Conservation (phyloP, 805 yeast genomes). For the Blastobotrys terrestris region DNA sequence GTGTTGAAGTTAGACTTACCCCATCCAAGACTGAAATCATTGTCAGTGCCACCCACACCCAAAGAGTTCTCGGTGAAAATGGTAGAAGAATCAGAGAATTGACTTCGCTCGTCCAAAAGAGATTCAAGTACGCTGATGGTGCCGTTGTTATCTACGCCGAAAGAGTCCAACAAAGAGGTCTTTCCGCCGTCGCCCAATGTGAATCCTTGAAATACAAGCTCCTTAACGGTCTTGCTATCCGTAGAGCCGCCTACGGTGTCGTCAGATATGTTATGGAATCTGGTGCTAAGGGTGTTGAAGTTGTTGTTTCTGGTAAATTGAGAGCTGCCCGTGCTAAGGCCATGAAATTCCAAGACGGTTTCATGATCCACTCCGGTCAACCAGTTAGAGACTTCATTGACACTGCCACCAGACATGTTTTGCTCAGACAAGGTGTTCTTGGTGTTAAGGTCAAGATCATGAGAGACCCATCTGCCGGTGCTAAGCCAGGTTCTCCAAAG, state of each 20-base stretch:
- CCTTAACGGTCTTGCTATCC: constrained; percentile 97
- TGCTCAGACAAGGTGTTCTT: constrained; percentile 99
- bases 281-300: constrained; percentile 99
- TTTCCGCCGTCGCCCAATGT: constrained; percentile 99
- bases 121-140: constrained; percentile 95
- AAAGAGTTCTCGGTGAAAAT: constrained; percentile 97
- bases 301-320: constrained; percentile 98
- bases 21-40: constrained; percentile 97
- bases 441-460: constrained; percentile 99
- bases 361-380: constrained; percentile 99
- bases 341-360: constrained; percentile 99
- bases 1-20: constrained; percentile 98
- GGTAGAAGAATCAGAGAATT: constrained; percentile 99
- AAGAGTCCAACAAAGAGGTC: constrained; percentile 99
- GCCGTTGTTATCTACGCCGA: constrained; percentile 94
- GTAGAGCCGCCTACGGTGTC: constrained; percentile 99
- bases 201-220: constrained; percentile 98
- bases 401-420: constrained; percentile 98
- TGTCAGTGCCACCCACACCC: constrained; percentile 98
- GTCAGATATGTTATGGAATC: constrained; percentile 99
- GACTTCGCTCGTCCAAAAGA: constrained; percentile 95
- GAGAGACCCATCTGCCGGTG: constrained; percentile 79
- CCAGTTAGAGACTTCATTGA: constrained; percentile 99
- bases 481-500: constrained; percentile 34
- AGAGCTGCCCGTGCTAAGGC: constrained; percentile 99